phyloP scores from a whole-genome alignment of 345 rosid genomes.

The Camelina laxa region DNA sequence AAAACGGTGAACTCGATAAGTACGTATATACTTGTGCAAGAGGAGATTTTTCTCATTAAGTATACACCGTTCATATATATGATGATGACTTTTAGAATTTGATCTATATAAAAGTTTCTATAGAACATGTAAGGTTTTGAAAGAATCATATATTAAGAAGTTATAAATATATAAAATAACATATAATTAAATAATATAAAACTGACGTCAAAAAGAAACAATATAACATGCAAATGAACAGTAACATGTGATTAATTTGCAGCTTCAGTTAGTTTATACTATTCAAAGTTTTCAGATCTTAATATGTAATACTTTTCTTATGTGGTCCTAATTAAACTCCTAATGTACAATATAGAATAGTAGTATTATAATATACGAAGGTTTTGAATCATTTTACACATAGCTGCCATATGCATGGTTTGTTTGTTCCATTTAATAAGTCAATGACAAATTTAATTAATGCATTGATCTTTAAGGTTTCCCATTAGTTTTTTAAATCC shows the following conservation, averaged over 20 bases:
- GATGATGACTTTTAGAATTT: neutral
- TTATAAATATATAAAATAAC: neutral
- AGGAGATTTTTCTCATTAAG: neutral
- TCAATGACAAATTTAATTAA: conserved; percentile 7
- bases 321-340: neutral
- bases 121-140: neutral
- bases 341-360: neutral
- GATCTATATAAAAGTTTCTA: neutral
- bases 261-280: conserved; percentile 10
- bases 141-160: neutral
- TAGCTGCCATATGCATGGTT: conserved; percentile 24
- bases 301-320: neutral
- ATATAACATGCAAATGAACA: conserved; percentile 14
- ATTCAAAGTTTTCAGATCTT: neutral
- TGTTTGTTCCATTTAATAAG: conserved; percentile 23
- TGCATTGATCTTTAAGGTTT: conserved; percentile 20
- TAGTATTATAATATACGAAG: neutral
- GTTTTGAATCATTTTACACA: neutral
- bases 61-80: neutral
- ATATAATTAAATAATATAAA: neutral
- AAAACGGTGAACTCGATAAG: neutral
- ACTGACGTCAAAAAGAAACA: conserved; percentile 14
- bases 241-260: conserved; percentile 21
- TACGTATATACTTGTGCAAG: neutral
- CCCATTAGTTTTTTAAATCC: neutral